A percentile compares a stretch with the other conserved stretches of the same genome.
These are phyloP conservation scores for Globisporangium acanthophoron DNA, from an alignment of 352 stramenopile genomes.

Conservation along the genomic window DNA sequence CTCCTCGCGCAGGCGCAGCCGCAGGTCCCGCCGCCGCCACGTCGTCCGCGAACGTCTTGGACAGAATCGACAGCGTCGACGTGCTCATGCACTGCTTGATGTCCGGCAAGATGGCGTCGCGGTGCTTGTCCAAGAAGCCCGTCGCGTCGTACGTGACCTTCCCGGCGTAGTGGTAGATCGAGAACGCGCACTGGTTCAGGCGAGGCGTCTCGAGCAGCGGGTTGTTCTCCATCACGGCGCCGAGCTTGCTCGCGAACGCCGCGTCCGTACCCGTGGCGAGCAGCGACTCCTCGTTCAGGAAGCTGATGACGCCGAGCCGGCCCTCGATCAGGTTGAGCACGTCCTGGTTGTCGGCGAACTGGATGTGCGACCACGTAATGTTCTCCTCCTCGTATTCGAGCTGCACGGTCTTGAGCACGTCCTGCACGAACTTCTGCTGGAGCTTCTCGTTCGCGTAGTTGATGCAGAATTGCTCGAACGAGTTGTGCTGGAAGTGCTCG, in stretches of 20 bases:
- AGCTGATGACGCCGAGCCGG: conserved; percentile 85
- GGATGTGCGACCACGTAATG: conserved; percentile 90
- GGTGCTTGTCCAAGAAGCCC: conserved; percentile 96
- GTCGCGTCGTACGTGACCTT: conserved; percentile 92
- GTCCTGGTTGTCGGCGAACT: conserved; percentile 89
- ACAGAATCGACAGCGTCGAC: conserved; percentile 53
- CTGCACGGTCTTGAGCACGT: conserved; percentile 90
- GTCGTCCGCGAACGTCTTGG: conserved; percentile 65
- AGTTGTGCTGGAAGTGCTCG: conserved; percentile 96
- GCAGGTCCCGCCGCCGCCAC: conserved; percentile 3
- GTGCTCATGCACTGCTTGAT: conserved; percentile 85
- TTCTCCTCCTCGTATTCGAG: conserved; percentile 96
- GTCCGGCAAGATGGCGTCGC: conserved; percentile 92
- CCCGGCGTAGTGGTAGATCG: conserved; percentile 94
- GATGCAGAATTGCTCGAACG: conserved; percentile 83
- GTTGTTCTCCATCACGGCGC: conserved; percentile 87
- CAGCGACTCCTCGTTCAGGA: conserved; percentile 90
- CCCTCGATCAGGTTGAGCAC: conserved; percentile 84
- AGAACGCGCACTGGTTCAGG: conserved; percentile 88
- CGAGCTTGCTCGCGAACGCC: conserved; percentile 81
- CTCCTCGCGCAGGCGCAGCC: conserved; percentile 4
- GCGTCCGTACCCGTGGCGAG: conserved; percentile 81
- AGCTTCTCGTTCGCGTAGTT: conserved; percentile 84
- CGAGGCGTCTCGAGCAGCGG: conserved; percentile 70
- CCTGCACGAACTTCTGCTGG: conserved; percentile 86